Evolutionary conservation across 2,329 filamentous ascomycete species (phyloP).

Genomic region (Beauveria varroae): DNA sequence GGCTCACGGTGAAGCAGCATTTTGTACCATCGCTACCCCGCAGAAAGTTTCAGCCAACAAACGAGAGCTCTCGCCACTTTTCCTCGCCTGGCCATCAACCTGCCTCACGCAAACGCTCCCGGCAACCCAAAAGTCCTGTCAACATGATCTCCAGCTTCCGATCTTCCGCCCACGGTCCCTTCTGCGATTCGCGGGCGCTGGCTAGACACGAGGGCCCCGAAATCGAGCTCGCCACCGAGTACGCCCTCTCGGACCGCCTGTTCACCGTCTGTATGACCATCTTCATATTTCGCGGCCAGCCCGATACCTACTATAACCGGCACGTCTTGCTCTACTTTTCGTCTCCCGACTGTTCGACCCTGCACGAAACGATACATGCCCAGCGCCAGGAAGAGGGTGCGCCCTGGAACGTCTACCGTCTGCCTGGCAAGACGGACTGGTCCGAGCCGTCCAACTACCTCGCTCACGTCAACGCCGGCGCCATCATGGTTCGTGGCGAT

Average conservation of each 20-base stretch:
- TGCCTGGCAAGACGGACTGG: conserved; percentile 12
- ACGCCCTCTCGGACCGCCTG: conserved; percentile 3
- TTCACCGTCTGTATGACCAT: conserved; percentile 11
- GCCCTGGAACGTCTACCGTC: conserved; percentile 8
- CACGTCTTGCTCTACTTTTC: conserved; percentile 14
- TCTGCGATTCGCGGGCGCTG: neutral
- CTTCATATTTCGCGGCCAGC: conserved; percentile 12
- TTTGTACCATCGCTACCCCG: conserved; percentile 3
- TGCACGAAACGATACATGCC: conserved; percentile 13
- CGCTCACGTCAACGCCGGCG: conserved; percentile 15
- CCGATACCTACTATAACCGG: conserved; percentile 13
- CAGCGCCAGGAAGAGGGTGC: conserved; percentile 9
- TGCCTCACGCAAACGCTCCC: neutral
- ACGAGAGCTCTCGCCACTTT: conserved; percentile 1
- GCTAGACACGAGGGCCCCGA: neutral
- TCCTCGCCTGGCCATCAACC: neutral
- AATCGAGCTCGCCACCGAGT: conserved; percentile 2
- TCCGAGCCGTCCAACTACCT: conserved; percentile 10
- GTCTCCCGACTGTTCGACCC: conserved; percentile 11
- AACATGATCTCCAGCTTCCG: conserved; percentile 1
- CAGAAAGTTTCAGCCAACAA: neutral
- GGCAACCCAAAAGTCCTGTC: neutral
- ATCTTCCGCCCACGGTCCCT: neutral
- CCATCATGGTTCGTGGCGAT: conserved; percentile 8
- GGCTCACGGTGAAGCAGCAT: neutral